These are phyloP conservation scores for Kluyveromyces sp. DNA, from an alignment of 1,139 yeast genomes.

Conservation along the genomic window DNA sequence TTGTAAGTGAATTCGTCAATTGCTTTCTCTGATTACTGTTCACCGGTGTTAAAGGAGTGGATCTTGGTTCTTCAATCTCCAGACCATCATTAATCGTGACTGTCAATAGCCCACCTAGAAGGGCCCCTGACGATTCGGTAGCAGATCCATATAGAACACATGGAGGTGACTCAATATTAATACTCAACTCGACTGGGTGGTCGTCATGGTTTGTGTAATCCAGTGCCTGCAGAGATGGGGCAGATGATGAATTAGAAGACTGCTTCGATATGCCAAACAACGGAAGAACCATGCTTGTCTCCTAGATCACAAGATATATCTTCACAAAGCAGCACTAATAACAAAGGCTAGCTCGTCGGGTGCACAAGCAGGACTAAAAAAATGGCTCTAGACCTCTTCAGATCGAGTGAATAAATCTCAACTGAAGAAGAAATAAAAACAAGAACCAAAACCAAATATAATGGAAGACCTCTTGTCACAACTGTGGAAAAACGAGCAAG, in stretches of 20 bases:
- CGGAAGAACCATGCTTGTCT: not conserved
- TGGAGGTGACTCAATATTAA: slow-evolving; percentile 86
- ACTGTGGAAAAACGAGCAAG: too few species aligned
- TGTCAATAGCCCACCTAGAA: slow-evolving; percentile 63
- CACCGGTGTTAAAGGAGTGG: slow-evolving; percentile 7
- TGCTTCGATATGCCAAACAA: slow-evolving; percentile 1
- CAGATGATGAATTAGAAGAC: not conserved
- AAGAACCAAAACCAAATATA: too few species aligned
- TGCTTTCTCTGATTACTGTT: slow-evolving; percentile 7
- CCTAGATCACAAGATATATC: too few species aligned
- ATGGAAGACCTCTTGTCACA: too few species aligned
- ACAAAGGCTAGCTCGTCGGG: too few species aligned
- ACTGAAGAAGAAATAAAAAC: too few species aligned
- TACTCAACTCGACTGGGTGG: slow-evolving; percentile 38
- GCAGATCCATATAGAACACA: slow-evolving; percentile 75
- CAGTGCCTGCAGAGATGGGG: not conserved
- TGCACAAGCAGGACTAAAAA: too few species aligned
- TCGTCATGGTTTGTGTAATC: slow-evolving; percentile 5
- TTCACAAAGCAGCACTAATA: too few species aligned
- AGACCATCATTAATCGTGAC: slow-evolving; percentile 1
- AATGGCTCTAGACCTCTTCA: too few species aligned
- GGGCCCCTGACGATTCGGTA: slow-evolving; percentile 74
- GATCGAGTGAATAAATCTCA: too few species aligned
- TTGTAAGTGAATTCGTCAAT: slow-evolving; percentile 5
- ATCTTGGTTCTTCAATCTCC: not conserved